Percentiles rank a stretch among this genome's conserved stretches.
Evolutionary conservation across 2,329 filamentous ascomycete genomes (phyloP).

Genomic region (Neobulgaria alba): DNA sequence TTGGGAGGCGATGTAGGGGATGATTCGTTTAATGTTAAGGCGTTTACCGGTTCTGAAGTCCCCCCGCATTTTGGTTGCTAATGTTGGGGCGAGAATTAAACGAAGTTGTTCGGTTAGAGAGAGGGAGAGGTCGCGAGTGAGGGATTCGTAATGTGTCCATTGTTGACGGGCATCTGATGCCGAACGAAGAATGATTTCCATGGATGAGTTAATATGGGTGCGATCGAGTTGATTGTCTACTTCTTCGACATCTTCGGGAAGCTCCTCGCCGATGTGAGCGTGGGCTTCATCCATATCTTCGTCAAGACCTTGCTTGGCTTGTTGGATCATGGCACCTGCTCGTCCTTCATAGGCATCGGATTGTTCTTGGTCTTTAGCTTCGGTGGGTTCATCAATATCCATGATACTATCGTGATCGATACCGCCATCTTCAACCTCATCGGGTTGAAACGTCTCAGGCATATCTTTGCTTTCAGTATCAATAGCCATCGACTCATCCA

Average conservation of each 20-base stretch:
- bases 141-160: conserved; percentile 78
- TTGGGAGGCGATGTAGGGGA: conserved; percentile 94
- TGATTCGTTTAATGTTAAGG: conserved; percentile 98
- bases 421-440: conserved; percentile 35
- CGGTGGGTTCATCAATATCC: conserved; percentile 34
- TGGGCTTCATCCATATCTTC: conserved; percentile 44
- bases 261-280: conserved; percentile 29
- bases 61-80: conserved; percentile 91
- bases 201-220: conserved; percentile 52
- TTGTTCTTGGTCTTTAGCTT: conserved; percentile 34
- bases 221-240: conserved; percentile 52
- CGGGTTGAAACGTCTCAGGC: conserved; percentile 41
- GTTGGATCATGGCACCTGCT: conserved; percentile 48
- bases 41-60: conserved; percentile 96
- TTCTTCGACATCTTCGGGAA: conserved; percentile 32
- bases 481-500: conserved; percentile 85
- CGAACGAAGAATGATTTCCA: conserved; percentile 25
- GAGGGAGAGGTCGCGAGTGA: conserved; percentile 78
- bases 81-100: conserved; percentile 87
- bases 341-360: conserved; percentile 45
- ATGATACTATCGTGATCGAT: conserved; percentile 37
- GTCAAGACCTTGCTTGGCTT: conserved; percentile 35
- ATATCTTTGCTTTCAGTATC: conserved; percentile 57
- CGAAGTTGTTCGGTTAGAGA: conserved; percentile 90
- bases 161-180: conserved; percentile 57